Conservation (phyloP, 1,284 basidiomycete genomes). For the Schizophyllum amplum region DNA sequence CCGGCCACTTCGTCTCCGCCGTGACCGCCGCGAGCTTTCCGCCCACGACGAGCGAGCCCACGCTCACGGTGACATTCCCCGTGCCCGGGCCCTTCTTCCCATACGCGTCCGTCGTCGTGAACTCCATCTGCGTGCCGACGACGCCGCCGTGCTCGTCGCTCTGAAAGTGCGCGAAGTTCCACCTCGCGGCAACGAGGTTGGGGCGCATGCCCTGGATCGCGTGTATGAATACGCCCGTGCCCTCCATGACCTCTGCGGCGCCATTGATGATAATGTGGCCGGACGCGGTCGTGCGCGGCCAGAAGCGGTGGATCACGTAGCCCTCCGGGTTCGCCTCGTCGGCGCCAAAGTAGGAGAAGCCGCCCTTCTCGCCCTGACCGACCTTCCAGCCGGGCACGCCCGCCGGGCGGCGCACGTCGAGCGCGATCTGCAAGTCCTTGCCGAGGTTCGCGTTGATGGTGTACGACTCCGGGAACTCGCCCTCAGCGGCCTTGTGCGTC, state of each 20-base stretch:
- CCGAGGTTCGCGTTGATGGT: conserved; percentile 76
- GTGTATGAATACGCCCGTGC: conserved; percentile 89
- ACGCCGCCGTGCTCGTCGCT: conserved; percentile 65
- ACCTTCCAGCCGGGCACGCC: conserved; percentile 86
- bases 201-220: conserved; percentile 99
- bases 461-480: conserved; percentile 70
- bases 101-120: conserved; percentile 75
- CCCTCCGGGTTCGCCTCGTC: conserved; percentile 74
- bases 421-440: conserved; percentile 73
- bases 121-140: conserved; percentile 93
- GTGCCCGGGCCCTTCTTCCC: conserved; percentile 71
- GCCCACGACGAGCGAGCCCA: conserved; percentile 78
- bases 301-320: conserved; percentile 89
- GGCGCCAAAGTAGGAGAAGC: conserved; percentile 85
- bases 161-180: conserved; percentile 96
- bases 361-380: conserved; percentile 82
- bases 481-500: conserved; percentile 58
- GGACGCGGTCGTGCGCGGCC: conserved; percentile 63
- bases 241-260: conserved; percentile 55
- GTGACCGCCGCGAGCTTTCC: conserved; percentile 72
- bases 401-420: conserved; percentile 67
- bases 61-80: conserved; percentile 75
- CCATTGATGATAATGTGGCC: conserved; percentile 76
- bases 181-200: conserved; percentile 85
- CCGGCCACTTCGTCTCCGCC: conserved; percentile 61